Conservation (phyloP, 2,329 filamentous ascomycete species). For the Aspergillus transmontanensis region DNA sequence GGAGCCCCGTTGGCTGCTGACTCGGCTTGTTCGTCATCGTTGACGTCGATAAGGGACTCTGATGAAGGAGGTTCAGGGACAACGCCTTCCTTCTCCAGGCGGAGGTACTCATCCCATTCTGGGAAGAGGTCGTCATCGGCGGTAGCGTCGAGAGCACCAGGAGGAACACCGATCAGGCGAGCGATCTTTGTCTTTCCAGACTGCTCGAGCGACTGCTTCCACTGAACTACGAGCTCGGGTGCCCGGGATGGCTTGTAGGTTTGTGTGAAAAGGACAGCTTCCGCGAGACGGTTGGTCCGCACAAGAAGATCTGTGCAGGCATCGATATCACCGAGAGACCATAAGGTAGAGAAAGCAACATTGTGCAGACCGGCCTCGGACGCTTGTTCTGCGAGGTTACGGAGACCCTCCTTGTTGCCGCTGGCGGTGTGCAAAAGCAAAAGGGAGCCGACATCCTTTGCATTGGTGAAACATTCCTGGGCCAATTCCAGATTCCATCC, state of each 20-base stretch:
- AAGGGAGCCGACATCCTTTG: slow-evolving; percentile 86
- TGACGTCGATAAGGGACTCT: slow-evolving; percentile 46
- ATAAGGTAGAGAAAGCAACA: slow-evolving; percentile 86
- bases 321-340: slow-evolving; percentile 81
- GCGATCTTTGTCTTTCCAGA: slow-evolving; percentile 82
- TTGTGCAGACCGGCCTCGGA: slow-evolving; percentile 81
- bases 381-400: slow-evolving; percentile 72
- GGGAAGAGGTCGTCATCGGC: slow-evolving; percentile 82
- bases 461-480: slow-evolving; percentile 88
- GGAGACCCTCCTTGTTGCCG: slow-evolving; percentile 73
- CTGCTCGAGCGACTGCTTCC: slow-evolving; percentile 84
- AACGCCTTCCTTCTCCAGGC: slow-evolving; percentile 73
- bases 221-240: slow-evolving; percentile 67
- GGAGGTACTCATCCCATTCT: slow-evolving; percentile 90
- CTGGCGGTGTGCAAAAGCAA: slow-evolving; percentile 88
- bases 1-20: slow-evolving; percentile 37
- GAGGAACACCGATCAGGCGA: slow-evolving; percentile 79
- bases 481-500: slow-evolving; percentile 87
- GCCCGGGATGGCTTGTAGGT: slow-evolving; percentile 89
- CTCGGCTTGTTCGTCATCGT: slow-evolving; percentile 33
- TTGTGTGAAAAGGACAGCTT: slow-evolving; percentile 89
- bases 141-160: slow-evolving; percentile 62
- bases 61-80: slow-evolving; percentile 42
- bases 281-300: slow-evolving; percentile 76
- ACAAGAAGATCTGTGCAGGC: slow-evolving; percentile 78